Percentiles rank a stretch among this genome's conserved stretches.
Conservation (phyloP, 192 early-diverging fungal species). For the Coemansia sp. region DNA sequence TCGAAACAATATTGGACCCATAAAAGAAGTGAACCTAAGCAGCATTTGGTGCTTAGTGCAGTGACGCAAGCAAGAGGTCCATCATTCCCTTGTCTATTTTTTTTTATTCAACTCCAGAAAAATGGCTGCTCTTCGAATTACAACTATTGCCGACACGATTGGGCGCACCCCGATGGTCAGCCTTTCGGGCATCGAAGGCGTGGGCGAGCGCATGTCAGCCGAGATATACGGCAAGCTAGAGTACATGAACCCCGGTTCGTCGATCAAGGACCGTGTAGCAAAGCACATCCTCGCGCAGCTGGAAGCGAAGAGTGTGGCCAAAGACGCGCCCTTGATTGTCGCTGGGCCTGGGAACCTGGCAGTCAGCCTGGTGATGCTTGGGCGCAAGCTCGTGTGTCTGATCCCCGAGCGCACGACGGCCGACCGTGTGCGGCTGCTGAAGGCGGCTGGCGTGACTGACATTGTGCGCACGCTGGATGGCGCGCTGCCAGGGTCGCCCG, state of each 20-base stretch:
- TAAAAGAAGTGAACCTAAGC: too few relatives aligned
- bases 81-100: too few relatives aligned
- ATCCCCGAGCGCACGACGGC: slow-evolving; percentile 71
- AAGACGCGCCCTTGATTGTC: slow-evolving; percentile 57
- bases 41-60: too few relatives aligned
- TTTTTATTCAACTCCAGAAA: too few relatives aligned
- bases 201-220: slow-evolving; percentile 22
- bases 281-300: slow-evolving; percentile 42
- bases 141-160: slow-evolving; percentile 41
- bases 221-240: slow-evolving; percentile 74
- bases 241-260: slow-evolving; percentile 68
- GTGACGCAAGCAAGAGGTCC: too few relatives aligned
- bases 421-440: slow-evolving; percentile 66
- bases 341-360: slow-evolving; percentile 72
- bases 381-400: slow-evolving; percentile 36
- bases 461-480: slow-evolving; percentile 71
- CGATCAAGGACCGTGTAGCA: slow-evolving; percentile 75
- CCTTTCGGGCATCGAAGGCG: slow-evolving; percentile 22
- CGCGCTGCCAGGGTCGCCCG: slow-evolving; percentile 61
- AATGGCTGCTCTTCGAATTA: slow-evolving; percentile 19
- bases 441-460: slow-evolving; percentile 61
- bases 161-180: slow-evolving; percentile 64
- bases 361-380: slow-evolving; percentile 63
- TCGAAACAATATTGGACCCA: too few relatives aligned
- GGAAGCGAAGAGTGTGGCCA: slow-evolving; percentile 6